These are phyloP conservation scores for Gossypioides kirkii DNA, from an alignment of 345 rosid genomes.

Conservation along the genomic window DNA sequence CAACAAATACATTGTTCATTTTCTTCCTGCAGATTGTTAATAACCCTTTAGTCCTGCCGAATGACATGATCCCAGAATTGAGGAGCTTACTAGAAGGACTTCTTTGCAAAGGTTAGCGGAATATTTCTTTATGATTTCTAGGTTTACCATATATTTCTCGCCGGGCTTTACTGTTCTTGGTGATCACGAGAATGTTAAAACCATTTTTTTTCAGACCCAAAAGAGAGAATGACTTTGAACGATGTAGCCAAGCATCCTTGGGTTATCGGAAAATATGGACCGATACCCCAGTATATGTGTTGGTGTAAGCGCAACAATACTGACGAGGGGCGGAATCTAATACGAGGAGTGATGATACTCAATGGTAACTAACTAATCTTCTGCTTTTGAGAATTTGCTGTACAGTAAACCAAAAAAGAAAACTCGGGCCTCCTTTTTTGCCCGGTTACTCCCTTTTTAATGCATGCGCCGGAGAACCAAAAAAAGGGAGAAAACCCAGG, in stretches of 20 bases:
- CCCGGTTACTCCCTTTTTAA: not conserved
- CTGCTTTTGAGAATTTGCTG: conserved; percentile 15
- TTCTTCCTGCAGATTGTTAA: conserved; percentile 61
- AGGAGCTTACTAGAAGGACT: conserved; percentile 76
- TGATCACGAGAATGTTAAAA: not conserved
- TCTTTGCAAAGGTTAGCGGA: conserved; percentile 74
- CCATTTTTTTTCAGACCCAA: conserved; percentile 48
- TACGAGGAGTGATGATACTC: conserved; percentile 12
- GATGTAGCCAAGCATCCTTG: conserved; percentile 66
- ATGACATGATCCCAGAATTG: conserved; percentile 56
- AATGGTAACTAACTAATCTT: conserved; percentile 20
- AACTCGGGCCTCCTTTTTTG: not conserved
- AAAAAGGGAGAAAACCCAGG: not conserved
- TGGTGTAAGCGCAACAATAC: conserved; percentile 74
- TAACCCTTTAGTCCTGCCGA: conserved; percentile 60
- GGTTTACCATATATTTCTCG: not conserved
- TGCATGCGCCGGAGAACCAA: not conserved
- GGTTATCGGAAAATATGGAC: conserved; percentile 69
- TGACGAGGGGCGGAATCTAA: conserved; percentile 23
- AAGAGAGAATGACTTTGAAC: conserved; percentile 60
- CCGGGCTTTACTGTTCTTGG: not conserved
- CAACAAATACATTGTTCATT: not conserved
- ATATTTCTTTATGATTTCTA: not conserved
- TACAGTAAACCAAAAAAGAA: conserved; percentile 22
- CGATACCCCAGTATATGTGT: conserved; percentile 56